These are phyloP conservation scores for Colletotrichum liaoningense DNA, from an alignment of 2,329 filamentous ascomycete genomes.

Conservation along the genomic window DNA sequence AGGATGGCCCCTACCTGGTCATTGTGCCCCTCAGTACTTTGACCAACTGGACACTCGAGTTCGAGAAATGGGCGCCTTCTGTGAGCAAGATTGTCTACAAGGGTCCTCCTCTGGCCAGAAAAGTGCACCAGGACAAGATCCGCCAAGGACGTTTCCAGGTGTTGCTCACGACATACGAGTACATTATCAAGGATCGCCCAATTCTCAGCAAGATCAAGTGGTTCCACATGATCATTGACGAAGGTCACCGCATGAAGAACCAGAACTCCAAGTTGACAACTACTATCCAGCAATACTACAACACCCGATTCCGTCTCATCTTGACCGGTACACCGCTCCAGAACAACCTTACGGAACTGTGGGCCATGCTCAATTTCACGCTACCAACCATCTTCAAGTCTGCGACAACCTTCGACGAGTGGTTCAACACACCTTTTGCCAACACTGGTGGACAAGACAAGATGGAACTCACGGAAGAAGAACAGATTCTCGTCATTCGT, in stretches of 20 bases:
- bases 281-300: slow-evolving; percentile 95
- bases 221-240: slow-evolving; percentile 99
- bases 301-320: slow-evolving; percentile 93
- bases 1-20: slow-evolving; percentile 92
- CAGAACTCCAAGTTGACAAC: slow-evolving; percentile 94
- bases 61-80: slow-evolving; percentile 97
- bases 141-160: slow-evolving; percentile 97
- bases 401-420: slow-evolving; percentile 98
- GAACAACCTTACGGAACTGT: slow-evolving; percentile 95
- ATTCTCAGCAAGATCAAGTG: slow-evolving; percentile 98
- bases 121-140: slow-evolving; percentile 92
- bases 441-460: slow-evolving; percentile 98
- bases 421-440: slow-evolving; percentile 99
- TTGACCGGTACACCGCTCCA: slow-evolving; percentile 96
- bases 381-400: slow-evolving; percentile 99
- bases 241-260: slow-evolving; percentile 99
- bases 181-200: slow-evolving; percentile 98
- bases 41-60: slow-evolving; percentile 98
- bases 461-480: slow-evolving; percentile 99
- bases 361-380: slow-evolving; percentile 98
- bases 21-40: slow-evolving; percentile 97
- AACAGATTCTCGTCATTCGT: slow-evolving; percentile 96
- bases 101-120: slow-evolving; percentile 88
- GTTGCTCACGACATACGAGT: slow-evolving; percentile 96
- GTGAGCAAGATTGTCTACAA: slow-evolving; percentile 95